These are phyloP conservation scores for Leccinum proximum DNA, from an alignment of 1,284 basidiomycete species.

Conservation along the genomic window DNA sequence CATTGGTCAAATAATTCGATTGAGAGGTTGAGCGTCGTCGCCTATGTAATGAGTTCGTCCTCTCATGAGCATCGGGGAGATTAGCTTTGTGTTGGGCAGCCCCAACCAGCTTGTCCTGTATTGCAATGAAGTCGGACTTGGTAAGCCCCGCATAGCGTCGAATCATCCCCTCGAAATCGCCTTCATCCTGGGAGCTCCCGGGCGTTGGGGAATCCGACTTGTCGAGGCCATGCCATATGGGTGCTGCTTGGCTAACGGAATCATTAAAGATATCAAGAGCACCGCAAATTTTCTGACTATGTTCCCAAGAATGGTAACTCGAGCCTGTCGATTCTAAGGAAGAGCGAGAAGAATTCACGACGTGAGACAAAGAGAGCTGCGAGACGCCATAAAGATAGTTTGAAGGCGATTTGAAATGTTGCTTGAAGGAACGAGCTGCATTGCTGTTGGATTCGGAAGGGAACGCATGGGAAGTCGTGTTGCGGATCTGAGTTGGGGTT, in stretches of 20 bases:
- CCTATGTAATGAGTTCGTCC: slow-evolving; percentile 57
- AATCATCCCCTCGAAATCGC: slow-evolving; percentile 64
- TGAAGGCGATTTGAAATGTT: slow-evolving; percentile 44
- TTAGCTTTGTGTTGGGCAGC: slow-evolving; percentile 55
- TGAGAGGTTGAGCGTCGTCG: slow-evolving; percentile 79
- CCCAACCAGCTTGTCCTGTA: slow-evolving; percentile 69
- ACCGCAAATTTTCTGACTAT: slow-evolving; percentile 49
- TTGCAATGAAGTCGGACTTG: slow-evolving; percentile 61
- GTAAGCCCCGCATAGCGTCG: slow-evolving; percentile 61
- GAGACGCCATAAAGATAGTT: slow-evolving; percentile 50
- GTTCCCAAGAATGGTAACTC: slow-evolving; percentile 80
- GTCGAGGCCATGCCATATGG: slow-evolving; percentile 62
- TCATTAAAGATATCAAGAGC: slow-evolving; percentile 50
- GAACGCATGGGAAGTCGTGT: slow-evolving; percentile 52
- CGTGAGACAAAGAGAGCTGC: slow-evolving; percentile 60
- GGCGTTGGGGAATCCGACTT: slow-evolving; percentile 45
- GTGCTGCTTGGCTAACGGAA: slow-evolving; percentile 39
- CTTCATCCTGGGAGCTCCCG: slow-evolving; percentile 48
- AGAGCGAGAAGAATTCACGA: slow-evolving; percentile 70
- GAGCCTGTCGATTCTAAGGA: slow-evolving; percentile 77
- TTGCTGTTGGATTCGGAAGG: slow-evolving; percentile 27
- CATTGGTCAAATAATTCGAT: slow-evolving; percentile 63
- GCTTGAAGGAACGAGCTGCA: slow-evolving; percentile 49
- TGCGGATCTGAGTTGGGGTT: slow-evolving; percentile 61
- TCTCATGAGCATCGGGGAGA: slow-evolving; percentile 52